These are phyloP conservation scores for Leavenworthia alabamica DNA, from an alignment of 345 rosid genomes.

Conservation along the genomic window DNA sequence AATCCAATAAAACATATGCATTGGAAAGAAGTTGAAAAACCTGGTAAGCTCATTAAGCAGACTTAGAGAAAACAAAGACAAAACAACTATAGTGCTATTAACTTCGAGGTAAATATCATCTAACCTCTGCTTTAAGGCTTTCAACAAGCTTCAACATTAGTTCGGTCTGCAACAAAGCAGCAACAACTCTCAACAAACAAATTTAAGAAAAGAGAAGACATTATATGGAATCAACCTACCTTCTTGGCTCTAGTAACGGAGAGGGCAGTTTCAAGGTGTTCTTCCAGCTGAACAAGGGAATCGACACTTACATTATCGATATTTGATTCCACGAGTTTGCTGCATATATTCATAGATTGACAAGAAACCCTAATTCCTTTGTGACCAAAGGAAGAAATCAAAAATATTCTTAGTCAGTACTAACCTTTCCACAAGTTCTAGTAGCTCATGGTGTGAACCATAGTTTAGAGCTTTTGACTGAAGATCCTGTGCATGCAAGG, in stretches of 20 bases:
- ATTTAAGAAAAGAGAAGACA: not conserved
- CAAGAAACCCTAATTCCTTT: constrained; percentile 9
- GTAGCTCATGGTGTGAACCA: constrained; percentile 29
- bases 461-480: constrained; percentile 15
- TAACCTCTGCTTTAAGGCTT: constrained; percentile 31
- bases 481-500: constrained; percentile 14
- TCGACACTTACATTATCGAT: constrained; percentile 6
- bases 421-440: constrained; percentile 27
- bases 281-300: constrained; percentile 22
- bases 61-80: not conserved
- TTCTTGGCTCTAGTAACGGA: constrained; percentile 30
- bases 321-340: constrained; percentile 23
- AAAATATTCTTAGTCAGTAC: not conserved
- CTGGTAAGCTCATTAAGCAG: not conserved
- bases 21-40: not conserved
- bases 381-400: not conserved
- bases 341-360: constrained; percentile 22
- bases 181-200: not conserved
- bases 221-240: constrained; percentile 17
- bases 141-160: constrained; percentile 26
- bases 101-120: not conserved
- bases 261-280: constrained; percentile 26
- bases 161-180: constrained; percentile 25
- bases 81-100: not conserved
- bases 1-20: not conserved